These are phyloP conservation scores for Yamadazyma sp. DNA, from an alignment of 1,139 yeast genomes.

Conservation along the genomic window DNA sequence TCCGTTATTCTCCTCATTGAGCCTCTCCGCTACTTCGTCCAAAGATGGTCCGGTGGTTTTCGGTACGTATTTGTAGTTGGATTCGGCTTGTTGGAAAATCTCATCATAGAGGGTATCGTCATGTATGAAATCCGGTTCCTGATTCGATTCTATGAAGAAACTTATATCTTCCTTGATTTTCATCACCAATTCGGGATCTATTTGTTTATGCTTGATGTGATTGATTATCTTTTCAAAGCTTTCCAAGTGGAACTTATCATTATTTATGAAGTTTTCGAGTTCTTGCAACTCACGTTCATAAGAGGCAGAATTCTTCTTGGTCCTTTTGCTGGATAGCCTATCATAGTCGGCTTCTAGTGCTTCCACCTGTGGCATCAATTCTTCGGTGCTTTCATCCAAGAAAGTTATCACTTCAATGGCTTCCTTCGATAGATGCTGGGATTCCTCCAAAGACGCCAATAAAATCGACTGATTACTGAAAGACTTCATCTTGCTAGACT, in stretches of 20 bases:
- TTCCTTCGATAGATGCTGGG: conserved; percentile 32
- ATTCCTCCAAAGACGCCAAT: conserved; percentile 43
- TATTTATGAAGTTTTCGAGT: conserved; percentile 33
- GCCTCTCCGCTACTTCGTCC: conserved; percentile 8
- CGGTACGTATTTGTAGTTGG: conserved; percentile 16
- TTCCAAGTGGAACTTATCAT: conserved; percentile 41
- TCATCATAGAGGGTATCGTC: conserved; percentile 47
- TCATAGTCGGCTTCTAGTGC: conserved; percentile 38
- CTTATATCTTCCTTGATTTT: conserved; percentile 43
- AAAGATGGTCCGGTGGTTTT: conserved; percentile 10
- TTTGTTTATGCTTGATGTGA: conserved; percentile 30
- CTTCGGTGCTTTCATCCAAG: conserved; percentile 31
- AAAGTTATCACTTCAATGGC: conserved; percentile 35
- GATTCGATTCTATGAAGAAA: conserved; percentile 38
- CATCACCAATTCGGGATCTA: conserved; percentile 35
- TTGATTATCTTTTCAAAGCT: conserved; percentile 35
- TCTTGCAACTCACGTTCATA: conserved; percentile 47
- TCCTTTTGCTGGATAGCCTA: conserved; percentile 39
- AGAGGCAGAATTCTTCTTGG: conserved; percentile 35
- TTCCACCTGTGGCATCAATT: conserved; percentile 36
- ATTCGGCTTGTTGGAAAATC: conserved; percentile 31
- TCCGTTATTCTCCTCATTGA: background rate
- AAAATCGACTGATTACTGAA: conserved; percentile 49
- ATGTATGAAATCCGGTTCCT: conserved; percentile 40
- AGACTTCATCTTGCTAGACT: conserved; percentile 45